Conservation (phyloP, 2,329 filamentous ascomycete genomes). For the Aspergillus glaucus region DNA sequence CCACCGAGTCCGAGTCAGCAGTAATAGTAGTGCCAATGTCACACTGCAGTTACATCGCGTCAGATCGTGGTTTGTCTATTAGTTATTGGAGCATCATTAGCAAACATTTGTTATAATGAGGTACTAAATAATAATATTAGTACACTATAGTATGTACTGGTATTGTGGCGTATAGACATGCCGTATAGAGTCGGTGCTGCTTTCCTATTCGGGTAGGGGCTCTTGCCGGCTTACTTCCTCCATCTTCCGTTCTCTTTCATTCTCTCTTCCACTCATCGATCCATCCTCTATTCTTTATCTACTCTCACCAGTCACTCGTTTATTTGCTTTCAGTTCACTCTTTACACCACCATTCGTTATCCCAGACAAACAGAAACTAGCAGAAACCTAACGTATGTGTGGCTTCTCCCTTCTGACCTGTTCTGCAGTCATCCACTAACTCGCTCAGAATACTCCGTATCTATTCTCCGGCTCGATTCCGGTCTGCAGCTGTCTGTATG, state of each 20-base stretch:
- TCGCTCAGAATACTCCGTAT: background rate
- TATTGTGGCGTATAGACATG: too few relatives aligned
- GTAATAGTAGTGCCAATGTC: too few relatives aligned
- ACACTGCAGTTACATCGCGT: too few relatives aligned
- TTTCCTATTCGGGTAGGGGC: background rate
- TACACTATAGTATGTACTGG: too few relatives aligned
- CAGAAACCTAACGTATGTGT: background rate
- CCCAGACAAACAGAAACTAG: background rate
- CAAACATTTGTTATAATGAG: too few relatives aligned
- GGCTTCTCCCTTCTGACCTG: conserved; percentile 1
- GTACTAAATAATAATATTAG: too few relatives aligned
- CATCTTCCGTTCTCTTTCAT: background rate
- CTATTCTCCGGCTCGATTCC: too few relatives aligned
- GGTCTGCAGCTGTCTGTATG: background rate
- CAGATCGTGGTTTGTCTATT: too few relatives aligned
- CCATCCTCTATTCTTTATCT: background rate
- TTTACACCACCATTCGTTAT: background rate
- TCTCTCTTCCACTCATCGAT: background rate
- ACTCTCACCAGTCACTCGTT: background rate
- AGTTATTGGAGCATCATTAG: too few relatives aligned
- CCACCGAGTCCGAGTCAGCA: too few relatives aligned
- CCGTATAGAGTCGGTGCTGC: background rate
- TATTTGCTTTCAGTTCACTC: background rate
- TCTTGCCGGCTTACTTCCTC: background rate
- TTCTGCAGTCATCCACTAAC: background rate